These are phyloP conservation scores for Camellia granthamiana DNA, from an alignment of 148 eudicot species.

Conservation along the genomic window DNA sequence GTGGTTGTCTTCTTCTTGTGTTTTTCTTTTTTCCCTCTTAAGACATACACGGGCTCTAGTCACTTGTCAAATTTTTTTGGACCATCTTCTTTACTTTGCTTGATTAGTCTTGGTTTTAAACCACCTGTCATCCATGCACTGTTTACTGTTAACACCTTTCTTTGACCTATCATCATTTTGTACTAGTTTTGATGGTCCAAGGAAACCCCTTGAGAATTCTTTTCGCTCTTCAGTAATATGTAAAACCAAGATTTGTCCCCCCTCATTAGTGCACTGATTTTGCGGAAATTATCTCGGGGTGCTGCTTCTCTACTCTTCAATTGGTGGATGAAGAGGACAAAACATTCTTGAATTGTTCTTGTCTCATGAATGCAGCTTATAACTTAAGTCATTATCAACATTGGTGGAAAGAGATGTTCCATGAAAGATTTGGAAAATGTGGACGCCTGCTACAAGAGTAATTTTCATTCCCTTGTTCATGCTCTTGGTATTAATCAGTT, in stretches of 20 bases:
- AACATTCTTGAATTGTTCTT: constrained; percentile 55
- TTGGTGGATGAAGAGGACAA: constrained; percentile 42
- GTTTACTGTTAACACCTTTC: neutral
- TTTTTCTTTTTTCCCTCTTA: neutral
- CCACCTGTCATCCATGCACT: neutral
- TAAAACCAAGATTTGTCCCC: neutral
- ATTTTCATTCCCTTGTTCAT: constrained; percentile 85
- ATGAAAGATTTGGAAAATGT: constrained; percentile 80
- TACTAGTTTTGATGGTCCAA: constrained; percentile 1
- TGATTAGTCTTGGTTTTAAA: neutral
- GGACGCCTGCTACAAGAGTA: constrained; percentile 88
- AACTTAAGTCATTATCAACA: constrained; percentile 51
- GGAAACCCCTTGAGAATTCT: neutral
- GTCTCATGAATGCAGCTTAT: constrained; percentile 83
- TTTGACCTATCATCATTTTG: too few relatives aligned
- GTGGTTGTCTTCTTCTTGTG: neutral
- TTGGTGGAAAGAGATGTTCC: constrained; percentile 76
- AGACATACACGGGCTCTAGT: neutral
- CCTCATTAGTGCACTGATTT: constrained; percentile 1
- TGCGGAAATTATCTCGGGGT: constrained; percentile 18
- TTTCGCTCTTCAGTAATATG: neutral
- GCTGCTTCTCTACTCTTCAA: constrained; percentile 17
- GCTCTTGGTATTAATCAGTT: constrained; percentile 92
- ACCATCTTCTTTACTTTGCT: neutral
- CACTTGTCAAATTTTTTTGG: neutral